A percentile compares a stretch with the other conserved stretches of the same genome.
Evolutionary conservation across 1,139 yeast species (phyloP).

Genomic region (Yamadazyma aaseri): DNA sequence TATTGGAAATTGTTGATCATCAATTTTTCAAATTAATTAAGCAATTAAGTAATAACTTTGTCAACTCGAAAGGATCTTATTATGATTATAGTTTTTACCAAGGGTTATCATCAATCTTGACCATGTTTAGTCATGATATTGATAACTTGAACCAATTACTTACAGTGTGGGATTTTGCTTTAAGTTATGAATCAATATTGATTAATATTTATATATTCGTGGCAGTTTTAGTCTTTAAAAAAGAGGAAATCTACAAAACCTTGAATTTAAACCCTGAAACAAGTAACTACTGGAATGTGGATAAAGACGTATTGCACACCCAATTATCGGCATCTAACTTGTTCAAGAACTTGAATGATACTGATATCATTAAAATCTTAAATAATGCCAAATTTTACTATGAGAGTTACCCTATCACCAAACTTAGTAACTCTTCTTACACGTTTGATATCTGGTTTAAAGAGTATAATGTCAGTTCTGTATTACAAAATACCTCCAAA

Average conservation of each 20-base stretch:
- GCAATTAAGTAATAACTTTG: slow-evolving; percentile 30
- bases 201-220: slow-evolving; percentile 56
- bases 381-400: slow-evolving; percentile 30
- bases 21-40: slow-evolving; percentile 50
- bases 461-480: slow-evolving; percentile 27
- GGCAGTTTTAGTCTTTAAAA: slow-evolving; percentile 46
- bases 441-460: slow-evolving; percentile 40
- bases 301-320: slow-evolving; percentile 47
- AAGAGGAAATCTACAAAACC: slow-evolving; percentile 34
- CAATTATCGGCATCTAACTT: slow-evolving; percentile 34
- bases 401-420: slow-evolving; percentile 26
- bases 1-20: slow-evolving; percentile 52
- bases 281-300: slow-evolving; percentile 22
- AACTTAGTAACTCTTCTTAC: slow-evolving; percentile 21
- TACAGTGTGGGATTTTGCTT: slow-evolving; percentile 60
- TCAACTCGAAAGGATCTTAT: slow-evolving; percentile 26
- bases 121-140: slow-evolving; percentile 77
- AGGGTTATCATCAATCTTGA: slow-evolving; percentile 73
- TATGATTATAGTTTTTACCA: slow-evolving; percentile 51
- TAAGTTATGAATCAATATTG: slow-evolving; percentile 46
- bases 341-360: slow-evolving; percentile 29
- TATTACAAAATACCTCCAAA: slow-evolving; percentile 24
- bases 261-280: slow-evolving; percentile 18
- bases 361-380: slow-evolving; percentile 36
- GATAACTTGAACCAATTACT: slow-evolving; percentile 48